phyloP scores from a whole-genome alignment of 306 rosid genomes.

The Lagenaria siceraria region DNA sequence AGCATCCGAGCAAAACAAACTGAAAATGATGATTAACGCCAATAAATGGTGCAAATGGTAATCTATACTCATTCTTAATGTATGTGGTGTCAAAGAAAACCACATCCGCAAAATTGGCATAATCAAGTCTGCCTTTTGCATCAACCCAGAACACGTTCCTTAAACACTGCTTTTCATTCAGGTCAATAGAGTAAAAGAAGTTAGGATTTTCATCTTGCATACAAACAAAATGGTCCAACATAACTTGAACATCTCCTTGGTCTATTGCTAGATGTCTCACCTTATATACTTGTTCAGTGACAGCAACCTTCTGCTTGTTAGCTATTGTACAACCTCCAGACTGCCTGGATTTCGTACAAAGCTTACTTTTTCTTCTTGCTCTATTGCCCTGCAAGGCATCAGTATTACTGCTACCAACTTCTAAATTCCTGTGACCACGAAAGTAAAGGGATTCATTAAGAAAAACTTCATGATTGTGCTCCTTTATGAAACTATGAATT shows the following conservation, averaged over 20 bases:
- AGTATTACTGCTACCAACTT: constrained; percentile 2
- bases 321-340: constrained; percentile 4
- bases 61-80: constrained; percentile 24
- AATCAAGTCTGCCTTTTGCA: constrained; percentile 33
- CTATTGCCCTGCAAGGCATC: constrained; percentile 19
- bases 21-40: constrained; percentile 39
- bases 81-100: constrained; percentile 28
- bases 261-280: constrained; percentile 18
- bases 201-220: constrained; percentile 41
- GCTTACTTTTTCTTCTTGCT: constrained; percentile 24
- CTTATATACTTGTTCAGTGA: constrained; percentile 5
- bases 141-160: constrained; percentile 40
- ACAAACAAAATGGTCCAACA: constrained; percentile 25
- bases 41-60: constrained; percentile 31
- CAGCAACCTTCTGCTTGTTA: constrained; percentile 13
- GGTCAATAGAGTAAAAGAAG: constrained; percentile 37
- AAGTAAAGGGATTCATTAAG: constrained; percentile 28
- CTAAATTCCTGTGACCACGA: constrained; percentile 1
- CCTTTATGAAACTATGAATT: constrained; percentile 20
- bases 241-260: constrained; percentile 26
- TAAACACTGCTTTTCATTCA: constrained; percentile 30
- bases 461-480: constrained; percentile 37
- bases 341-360: constrained; percentile 1
- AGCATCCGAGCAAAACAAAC: constrained; percentile 29
- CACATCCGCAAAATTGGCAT: constrained; percentile 28